Percentiles rank a stretch among this genome's conserved stretches.
Evolutionary conservation across 495 filamentous ascomycete species (phyloP).

Genomic region (Pseudomonodictys pantanalensis): DNA sequence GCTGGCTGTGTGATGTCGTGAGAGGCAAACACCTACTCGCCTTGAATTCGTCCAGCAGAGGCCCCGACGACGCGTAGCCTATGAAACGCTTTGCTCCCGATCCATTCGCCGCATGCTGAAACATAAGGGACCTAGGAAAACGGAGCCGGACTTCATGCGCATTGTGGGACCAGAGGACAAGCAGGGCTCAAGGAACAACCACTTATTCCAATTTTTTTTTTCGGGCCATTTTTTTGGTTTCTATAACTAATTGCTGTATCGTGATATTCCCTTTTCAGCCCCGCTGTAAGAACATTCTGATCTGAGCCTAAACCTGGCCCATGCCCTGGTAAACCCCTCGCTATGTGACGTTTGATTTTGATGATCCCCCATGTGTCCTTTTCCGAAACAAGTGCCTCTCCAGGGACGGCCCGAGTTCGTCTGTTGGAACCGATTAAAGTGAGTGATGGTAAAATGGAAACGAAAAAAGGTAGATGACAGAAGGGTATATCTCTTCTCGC

Average conservation of each 20-base stretch:
- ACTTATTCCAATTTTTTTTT: slow-evolving; percentile 19
- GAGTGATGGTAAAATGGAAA: background rate
- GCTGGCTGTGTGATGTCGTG: slow-evolving; percentile 9
- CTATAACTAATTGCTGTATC: slow-evolving; percentile 34
- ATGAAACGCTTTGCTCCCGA: slow-evolving; percentile 9
- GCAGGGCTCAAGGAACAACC: slow-evolving; percentile 6
- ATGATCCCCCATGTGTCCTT: too few relatives aligned
- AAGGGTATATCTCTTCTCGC: slow-evolving; percentile 35
- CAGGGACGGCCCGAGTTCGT: too few relatives aligned
- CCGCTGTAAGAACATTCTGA: slow-evolving; percentile 31
- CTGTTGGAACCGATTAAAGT: slow-evolving; percentile 1
- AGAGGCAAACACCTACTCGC: slow-evolving; percentile 14
- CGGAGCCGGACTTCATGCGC: background rate
- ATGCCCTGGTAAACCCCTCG: background rate
- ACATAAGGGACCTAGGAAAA: background rate
- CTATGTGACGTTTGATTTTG: too few relatives aligned
- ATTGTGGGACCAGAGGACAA: background rate
- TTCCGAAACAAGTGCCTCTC: too few relatives aligned
- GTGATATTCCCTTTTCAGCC: slow-evolving; percentile 27
- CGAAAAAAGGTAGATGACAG: slow-evolving; percentile 23
- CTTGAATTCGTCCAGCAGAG: background rate
- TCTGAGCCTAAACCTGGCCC: slow-evolving; percentile 15
- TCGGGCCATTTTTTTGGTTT: slow-evolving; percentile 21
- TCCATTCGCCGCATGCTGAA: slow-evolving; percentile 13
- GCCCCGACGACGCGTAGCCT: background rate